phyloP scores from a whole-genome alignment of 2,329 filamentous ascomycete genomes.

The Aspergillus novoparasiticus region DNA sequence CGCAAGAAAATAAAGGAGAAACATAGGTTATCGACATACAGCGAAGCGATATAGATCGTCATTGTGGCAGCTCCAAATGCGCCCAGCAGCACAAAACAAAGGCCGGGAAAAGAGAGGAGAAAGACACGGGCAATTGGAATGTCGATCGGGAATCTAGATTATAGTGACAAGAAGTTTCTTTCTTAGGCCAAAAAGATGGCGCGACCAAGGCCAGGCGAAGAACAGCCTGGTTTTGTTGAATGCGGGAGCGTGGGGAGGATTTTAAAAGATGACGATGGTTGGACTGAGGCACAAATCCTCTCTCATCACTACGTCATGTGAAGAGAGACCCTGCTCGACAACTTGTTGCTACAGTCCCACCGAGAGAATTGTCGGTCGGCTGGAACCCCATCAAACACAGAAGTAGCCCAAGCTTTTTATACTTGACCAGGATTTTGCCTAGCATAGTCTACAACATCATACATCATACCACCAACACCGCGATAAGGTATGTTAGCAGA shows the following conservation, averaged over 20 bases:
- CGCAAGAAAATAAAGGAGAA: not conserved
- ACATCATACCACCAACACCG: not conserved
- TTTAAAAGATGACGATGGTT: not conserved
- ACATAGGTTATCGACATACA: constrained; percentile 45
- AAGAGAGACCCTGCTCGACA: constrained; percentile 8
- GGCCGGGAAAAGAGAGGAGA: constrained; percentile 7
- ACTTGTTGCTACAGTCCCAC: constrained; percentile 5
- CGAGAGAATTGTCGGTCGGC: not conserved
- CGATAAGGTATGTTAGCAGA: not conserved
- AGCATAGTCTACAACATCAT: not conserved
- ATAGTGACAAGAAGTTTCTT: not conserved
- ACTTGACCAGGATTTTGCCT: not conserved
- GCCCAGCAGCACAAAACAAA: not conserved
- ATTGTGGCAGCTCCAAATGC: constrained; percentile 39
- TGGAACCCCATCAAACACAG: not conserved
- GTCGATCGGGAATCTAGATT: not conserved
- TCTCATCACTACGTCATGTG: constrained; percentile 41
- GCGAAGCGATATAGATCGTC: constrained; percentile 63
- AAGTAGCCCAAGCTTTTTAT: not conserved
- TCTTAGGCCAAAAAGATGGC: not conserved
- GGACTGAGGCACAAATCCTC: constrained; percentile 3
- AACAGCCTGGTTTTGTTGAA: not conserved
- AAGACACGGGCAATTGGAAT: constrained; percentile 3
- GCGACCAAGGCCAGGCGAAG: not conserved
- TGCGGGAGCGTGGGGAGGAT: not conserved